Evolutionary conservation across 768 basidiomycete genomes (phyloP), one percentile per base, ranked within the genome.

Genomic region (Pisolithus marmoratus): DNA sequence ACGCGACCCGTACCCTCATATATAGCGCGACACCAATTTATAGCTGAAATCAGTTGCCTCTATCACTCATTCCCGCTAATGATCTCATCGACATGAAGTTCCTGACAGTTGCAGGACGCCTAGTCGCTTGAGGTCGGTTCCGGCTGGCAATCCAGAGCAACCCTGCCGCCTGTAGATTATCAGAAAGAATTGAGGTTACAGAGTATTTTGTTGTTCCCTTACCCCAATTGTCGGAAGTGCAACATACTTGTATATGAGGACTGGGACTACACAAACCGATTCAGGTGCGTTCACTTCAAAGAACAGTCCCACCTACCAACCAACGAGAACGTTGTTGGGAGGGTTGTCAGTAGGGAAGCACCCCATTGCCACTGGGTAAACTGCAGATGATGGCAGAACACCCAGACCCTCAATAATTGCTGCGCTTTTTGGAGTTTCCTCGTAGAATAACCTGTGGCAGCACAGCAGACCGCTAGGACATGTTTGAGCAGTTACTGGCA

Each of bases 191-290:
- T 5, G 19, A 40, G 20, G 14, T n/a, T 41, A 27, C 14, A n/a
- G 1, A 31, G 12, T 26, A 20, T 26, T 34, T n/a, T 19, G 5
- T 24, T 11, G 17, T 34, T 9, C 36, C 22, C 52, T 53, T 26
- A 53, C 52, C 52, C 52, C 52, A 53, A 6, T 48, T 44, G 34
- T 53, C 42, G 19, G 31, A 20, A 24, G 41, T 12, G 24, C 52
- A 53, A n/a, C 52, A 53, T 3, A 49, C 47, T 37, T 53, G 47
- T 12, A 48, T 12, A 5, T 29, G 34, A n/a, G 52, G 48, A 36
- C 47, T 38, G 7, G 42, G 23, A 26, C 48, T 53, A 29, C 27
- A 45, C 43, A 26, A 19, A 27, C 8, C 14, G n/a, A 45, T 17
- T 45, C 43, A 45, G 43, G n/a, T 45, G n/a, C 8, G 14, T 17